These are phyloP conservation scores for Zasmidium angulare DNA, from an alignment of 2,329 filamentous ascomycete species.

Conservation along the genomic window DNA sequence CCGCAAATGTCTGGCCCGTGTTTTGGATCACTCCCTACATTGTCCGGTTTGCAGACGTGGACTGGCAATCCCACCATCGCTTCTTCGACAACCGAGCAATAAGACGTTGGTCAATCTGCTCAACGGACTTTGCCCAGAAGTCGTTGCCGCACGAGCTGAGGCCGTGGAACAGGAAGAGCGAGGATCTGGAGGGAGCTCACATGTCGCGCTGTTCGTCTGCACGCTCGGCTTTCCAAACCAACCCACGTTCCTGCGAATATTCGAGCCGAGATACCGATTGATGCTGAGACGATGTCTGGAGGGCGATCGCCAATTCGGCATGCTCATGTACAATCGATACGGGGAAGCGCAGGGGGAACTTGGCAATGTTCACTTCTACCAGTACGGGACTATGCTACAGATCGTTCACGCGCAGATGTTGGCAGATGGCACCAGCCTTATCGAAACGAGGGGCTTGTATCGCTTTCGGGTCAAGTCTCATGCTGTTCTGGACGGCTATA, in stretches of 20 bases:
- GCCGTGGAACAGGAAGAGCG: slow-evolving; percentile 59
- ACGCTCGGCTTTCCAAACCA: slow-evolving; percentile 78
- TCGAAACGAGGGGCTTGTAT: slow-evolving; percentile 74
- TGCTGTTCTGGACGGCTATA: slow-evolving; percentile 71
- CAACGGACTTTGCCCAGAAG: slow-evolving; percentile 66
- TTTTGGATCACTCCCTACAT: slow-evolving; percentile 72
- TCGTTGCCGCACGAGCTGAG: slow-evolving; percentile 59
- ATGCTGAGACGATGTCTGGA: slow-evolving; percentile 81
- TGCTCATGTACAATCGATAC: slow-evolving; percentile 70
- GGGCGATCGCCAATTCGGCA: slow-evolving; percentile 75
- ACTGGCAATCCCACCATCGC: slow-evolving; percentile 55
- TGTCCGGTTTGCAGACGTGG: slow-evolving; percentile 78
- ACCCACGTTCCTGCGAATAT: slow-evolving; percentile 86
- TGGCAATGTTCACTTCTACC: slow-evolving; percentile 59
- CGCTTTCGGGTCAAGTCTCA: slow-evolving; percentile 71
- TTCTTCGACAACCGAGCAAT: slow-evolving; percentile 59
- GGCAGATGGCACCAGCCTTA: slow-evolving; percentile 75
- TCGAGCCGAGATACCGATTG: slow-evolving; percentile 86
- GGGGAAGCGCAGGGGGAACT: slow-evolving; percentile 54
- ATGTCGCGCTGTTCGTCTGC: slow-evolving; percentile 76
- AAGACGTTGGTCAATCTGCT: slow-evolving; percentile 63
- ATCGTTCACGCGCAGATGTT: slow-evolving; percentile 73
- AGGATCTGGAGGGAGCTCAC: slow-evolving; percentile 55
- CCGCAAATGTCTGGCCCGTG: slow-evolving; percentile 71
- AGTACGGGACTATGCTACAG: slow-evolving; percentile 75